Evolutionary conservation across 768 basidiomycete species (phyloP).

Genomic region (Trametes gibbosa): DNA sequence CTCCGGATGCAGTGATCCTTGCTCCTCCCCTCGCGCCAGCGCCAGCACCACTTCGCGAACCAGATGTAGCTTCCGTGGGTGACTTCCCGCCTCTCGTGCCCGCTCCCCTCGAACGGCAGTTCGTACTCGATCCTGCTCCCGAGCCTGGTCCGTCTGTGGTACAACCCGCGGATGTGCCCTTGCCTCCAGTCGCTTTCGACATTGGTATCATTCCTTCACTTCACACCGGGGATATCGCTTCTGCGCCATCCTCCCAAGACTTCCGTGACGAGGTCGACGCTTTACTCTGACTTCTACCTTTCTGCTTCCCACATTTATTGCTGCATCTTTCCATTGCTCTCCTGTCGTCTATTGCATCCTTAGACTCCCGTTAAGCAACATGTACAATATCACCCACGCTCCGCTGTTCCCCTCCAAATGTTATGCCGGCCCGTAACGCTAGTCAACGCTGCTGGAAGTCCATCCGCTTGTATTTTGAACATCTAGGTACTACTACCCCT

Average conservation of each 20-base stretch:
- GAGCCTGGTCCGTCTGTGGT: not conserved
- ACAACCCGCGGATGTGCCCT: not conserved
- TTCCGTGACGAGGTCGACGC: constrained; percentile 27
- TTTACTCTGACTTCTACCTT: constrained; percentile 1
- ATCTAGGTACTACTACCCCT: too few relatives aligned
- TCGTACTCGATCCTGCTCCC: not conserved
- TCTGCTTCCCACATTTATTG: not conserved
- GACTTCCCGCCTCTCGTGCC: constrained; percentile 3
- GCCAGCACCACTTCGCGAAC: not conserved
- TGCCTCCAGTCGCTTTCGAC: not conserved
- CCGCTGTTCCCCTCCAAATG: too few relatives aligned
- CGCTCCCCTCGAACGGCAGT: not conserved
- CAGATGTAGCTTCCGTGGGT: not conserved
- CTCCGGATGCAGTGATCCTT: constrained; percentile 8
- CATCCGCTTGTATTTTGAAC: not conserved
- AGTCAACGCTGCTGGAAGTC: not conserved
- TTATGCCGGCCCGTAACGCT: too few relatives aligned
- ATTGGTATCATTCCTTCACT: constrained; percentile 8
- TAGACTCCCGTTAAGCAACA: not conserved
- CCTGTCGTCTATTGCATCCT: not conserved
- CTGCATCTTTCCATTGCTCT: not conserved
- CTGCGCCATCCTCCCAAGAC: constrained; percentile 23
- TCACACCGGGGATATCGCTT: constrained; percentile 6
- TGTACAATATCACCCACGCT: too few relatives aligned
- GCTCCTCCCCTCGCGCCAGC: too few relatives aligned